Evolutionary conservation across 495 filamentous ascomycete genomes (phyloP).

Genomic region (Neurospora sp.): DNA sequence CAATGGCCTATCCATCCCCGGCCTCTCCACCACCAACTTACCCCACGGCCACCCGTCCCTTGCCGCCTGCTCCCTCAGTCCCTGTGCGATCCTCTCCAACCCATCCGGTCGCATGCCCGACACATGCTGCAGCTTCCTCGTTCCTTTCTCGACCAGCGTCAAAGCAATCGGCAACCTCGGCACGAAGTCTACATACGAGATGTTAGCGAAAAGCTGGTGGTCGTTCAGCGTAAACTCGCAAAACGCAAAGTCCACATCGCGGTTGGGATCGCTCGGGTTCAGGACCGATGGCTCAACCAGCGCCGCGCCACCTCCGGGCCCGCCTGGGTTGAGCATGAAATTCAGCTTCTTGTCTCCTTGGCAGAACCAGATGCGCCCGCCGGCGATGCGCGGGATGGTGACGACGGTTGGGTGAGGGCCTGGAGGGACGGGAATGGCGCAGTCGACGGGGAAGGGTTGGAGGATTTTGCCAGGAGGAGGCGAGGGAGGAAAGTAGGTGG

Average conservation of each 20-base stretch:
- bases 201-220: conserved; percentile 66
- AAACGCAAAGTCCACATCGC: conserved; percentile 55
- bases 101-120: conserved; percentile 50
- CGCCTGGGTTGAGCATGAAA: conserved; percentile 62
- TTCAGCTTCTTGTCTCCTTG: conserved; percentile 43
- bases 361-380: conserved; percentile 62
- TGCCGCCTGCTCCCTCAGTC: conserved; percentile 42
- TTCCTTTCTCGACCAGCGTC: conserved; percentile 42
- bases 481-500: conserved; percentile 28
- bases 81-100: conserved; percentile 45
- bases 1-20: conserved; percentile 36
- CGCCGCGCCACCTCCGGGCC: conserved; percentile 35
- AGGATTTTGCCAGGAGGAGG: conserved; percentile 23
- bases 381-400: conserved; percentile 59
- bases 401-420: conserved; percentile 43
- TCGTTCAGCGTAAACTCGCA: conserved; percentile 66
- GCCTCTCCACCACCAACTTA: conserved; percentile 46
- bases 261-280: conserved; percentile 60
- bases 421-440: conserved; percentile 53
- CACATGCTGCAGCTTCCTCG: conserved; percentile 43
- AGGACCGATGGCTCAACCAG: conserved; percentile 67
- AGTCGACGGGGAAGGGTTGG: conserved; percentile 46
- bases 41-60: conserved; percentile 56
- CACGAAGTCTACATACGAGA: conserved; percentile 70
- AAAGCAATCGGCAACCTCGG: conserved; percentile 54